phyloP scores from a whole-genome alignment of 331 rosid genomes.

The Malus hybrid region DNA sequence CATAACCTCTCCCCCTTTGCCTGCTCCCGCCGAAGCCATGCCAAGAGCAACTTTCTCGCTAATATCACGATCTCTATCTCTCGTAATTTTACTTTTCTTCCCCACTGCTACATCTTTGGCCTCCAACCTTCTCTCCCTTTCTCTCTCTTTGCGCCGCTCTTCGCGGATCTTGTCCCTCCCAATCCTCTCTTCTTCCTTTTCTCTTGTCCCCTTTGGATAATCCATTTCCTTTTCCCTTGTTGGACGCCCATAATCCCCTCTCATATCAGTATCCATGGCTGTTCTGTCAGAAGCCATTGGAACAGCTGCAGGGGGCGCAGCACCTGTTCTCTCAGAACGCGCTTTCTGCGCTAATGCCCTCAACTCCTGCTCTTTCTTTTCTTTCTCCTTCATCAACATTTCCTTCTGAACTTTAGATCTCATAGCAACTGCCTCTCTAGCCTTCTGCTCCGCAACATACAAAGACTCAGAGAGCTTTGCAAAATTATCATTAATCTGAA shows the following conservation, averaged over 20 bases:
- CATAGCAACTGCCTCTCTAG: constrained; percentile 85
- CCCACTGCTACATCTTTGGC: constrained; percentile 89
- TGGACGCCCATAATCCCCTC: constrained; percentile 41
- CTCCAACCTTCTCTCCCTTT: constrained; percentile 86
- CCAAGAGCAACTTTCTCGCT: constrained; percentile 96
- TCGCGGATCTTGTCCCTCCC: constrained; percentile 74
- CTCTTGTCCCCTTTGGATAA: constrained; percentile 51
- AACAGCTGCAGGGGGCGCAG: constrained; percentile 36
- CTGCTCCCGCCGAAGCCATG: constrained; percentile 67
- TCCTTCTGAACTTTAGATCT: constrained; percentile 77
- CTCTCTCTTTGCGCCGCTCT: constrained; percentile 78
- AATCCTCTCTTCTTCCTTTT: constrained; percentile 60
- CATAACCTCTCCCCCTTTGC: constrained; percentile 72
- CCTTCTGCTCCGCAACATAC: constrained; percentile 88
- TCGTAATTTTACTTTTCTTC: constrained; percentile 83
- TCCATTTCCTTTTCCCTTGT: constrained; percentile 46
- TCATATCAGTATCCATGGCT: constrained; percentile 36
- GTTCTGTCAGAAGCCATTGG: constrained; percentile 32
- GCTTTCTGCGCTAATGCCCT: constrained; percentile 78
- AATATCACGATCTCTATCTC: constrained; percentile 86
- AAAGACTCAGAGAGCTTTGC: constrained; percentile 76
- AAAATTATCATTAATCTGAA: constrained; percentile 71
- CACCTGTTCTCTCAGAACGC: constrained; percentile 63
- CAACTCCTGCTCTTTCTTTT: constrained; percentile 71
- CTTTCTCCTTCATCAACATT: constrained; percentile 74